A percentile compares a stretch with the other conserved stretches of the same genome.
Conservation (phyloP, 495 filamentous ascomycete genomes). For the Talaromyces ruber region DNA sequence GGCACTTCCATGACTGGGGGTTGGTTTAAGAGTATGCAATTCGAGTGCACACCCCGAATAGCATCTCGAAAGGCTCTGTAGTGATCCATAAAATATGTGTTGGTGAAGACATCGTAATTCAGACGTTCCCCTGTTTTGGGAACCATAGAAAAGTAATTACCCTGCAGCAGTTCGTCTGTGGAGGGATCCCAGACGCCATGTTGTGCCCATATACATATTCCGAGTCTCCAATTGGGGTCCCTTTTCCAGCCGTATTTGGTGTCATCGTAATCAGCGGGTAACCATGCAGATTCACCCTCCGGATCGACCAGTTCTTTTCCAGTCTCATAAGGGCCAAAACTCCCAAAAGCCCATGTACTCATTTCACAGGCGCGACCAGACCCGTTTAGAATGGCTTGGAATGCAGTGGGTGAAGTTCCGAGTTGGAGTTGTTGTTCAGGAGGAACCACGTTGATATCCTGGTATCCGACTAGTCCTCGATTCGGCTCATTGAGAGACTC, state of each 20-base stretch:
- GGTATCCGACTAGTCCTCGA: conserved; percentile 76
- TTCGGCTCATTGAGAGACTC: conserved; percentile 95
- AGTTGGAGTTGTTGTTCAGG: conserved; percentile 86
- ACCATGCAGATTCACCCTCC: conserved; percentile 75
- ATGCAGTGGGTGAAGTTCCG: conserved; percentile 88
- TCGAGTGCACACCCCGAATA: conserved; percentile 65
- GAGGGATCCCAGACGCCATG: conserved; percentile 90
- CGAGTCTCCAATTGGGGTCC: conserved; percentile 81
- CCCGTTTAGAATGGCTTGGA: conserved; percentile 86
- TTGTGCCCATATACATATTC: conserved; percentile 93
- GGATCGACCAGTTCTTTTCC: conserved; percentile 80
- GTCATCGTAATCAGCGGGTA: conserved; percentile 73
- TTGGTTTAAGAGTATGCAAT: conserved; percentile 84
- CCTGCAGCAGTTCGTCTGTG: conserved; percentile 66
- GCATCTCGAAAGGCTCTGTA: conserved; percentile 68
- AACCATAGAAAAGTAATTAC: conserved; percentile 80
- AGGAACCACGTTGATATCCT: conserved; percentile 76
- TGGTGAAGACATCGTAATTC: conserved; percentile 78
- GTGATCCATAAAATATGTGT: conserved; percentile 79
- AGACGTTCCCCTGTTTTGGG: conserved; percentile 61
- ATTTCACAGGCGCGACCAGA: conserved; percentile 85
- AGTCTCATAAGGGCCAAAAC: conserved; percentile 83
- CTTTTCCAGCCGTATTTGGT: conserved; percentile 83
- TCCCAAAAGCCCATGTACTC: conserved; percentile 87
- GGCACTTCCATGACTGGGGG: conserved; percentile 88